phyloP scores from a whole-genome alignment of 2,329 filamentous ascomycete genomes.

The Penicillium sp. region DNA sequence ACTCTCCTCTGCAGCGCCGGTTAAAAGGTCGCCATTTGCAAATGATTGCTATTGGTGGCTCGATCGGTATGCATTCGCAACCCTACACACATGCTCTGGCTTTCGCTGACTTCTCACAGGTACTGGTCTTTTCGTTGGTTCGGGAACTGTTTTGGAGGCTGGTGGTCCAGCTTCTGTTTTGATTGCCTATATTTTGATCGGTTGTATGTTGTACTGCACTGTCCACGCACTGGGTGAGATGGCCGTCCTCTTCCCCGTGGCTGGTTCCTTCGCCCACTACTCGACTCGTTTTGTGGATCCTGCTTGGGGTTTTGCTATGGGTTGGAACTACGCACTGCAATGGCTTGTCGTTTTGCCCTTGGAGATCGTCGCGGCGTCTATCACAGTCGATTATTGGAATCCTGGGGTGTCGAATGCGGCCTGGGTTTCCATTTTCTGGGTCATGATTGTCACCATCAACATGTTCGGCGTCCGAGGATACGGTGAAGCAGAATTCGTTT shows the following conservation, averaged over 20 bases:
- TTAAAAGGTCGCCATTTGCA: conserved; percentile 85
- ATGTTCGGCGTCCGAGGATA: conserved; percentile 86
- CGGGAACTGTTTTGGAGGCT: conserved; percentile 67
- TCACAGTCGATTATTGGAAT: conserved; percentile 83
- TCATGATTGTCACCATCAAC: conserved; percentile 77
- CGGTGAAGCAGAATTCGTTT: conserved; percentile 86
- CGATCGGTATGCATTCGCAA: conserved; percentile 62
- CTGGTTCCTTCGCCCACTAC: conserved; percentile 88
- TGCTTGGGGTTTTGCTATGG: conserved; percentile 94
- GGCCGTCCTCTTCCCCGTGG: conserved; percentile 85
- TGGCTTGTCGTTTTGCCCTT: conserved; percentile 83
- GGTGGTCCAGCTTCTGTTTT: conserved; percentile 79
- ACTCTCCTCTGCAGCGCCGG: conserved; percentile 72
- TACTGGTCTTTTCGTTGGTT: conserved; percentile 84
- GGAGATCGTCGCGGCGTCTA: conserved; percentile 82
- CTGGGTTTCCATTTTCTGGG: conserved; percentile 80
- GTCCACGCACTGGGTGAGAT: conserved; percentile 90
- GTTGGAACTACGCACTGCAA: conserved; percentile 89
- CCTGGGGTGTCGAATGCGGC: conserved; percentile 64
- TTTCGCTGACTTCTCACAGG: conserved; percentile 47
- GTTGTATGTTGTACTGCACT: conserved; percentile 86
- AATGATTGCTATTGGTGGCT: conserved; percentile 96
- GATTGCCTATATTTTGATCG: conserved; percentile 76
- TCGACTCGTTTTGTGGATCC: conserved; percentile 91
- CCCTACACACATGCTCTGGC: neutral